Evolutionary conservation across 2,329 filamentous ascomycete species (phyloP).

Genomic region (Ceratocystis albifundus): DNA sequence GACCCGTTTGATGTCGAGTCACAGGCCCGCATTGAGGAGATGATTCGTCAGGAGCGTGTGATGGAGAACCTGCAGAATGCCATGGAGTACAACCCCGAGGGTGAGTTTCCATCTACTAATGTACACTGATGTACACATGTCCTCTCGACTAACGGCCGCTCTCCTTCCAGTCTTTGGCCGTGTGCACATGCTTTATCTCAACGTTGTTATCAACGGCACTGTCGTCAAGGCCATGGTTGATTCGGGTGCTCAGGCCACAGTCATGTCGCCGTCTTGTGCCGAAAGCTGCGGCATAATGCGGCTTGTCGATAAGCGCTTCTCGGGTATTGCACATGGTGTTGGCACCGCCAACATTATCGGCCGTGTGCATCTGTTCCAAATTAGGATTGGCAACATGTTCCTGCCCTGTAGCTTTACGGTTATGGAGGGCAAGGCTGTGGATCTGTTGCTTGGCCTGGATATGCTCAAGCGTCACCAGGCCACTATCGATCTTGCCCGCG

Average conservation of each 20-base stretch:
- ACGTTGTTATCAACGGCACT: conserved; percentile 86
- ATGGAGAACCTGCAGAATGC: conserved; percentile 94
- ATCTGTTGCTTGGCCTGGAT: conserved; percentile 82
- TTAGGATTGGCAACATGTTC: conserved; percentile 79
- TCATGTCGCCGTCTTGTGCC: conserved; percentile 93
- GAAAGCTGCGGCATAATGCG: conserved; percentile 93
- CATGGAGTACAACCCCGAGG: conserved; percentile 94
- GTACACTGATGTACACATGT: too few species aligned
- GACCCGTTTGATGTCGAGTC: conserved; percentile 92
- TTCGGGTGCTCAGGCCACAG: conserved; percentile 92
- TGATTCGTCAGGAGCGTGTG: conserved; percentile 87
- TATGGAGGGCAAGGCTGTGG: conserved; percentile 97
- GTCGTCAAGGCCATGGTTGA: conserved; percentile 94
- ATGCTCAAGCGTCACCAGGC: conserved; percentile 97
- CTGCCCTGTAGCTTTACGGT: conserved; percentile 94
- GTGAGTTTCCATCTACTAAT: conserved; percentile 38
- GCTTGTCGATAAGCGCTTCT: conserved; percentile 82
- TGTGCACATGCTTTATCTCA: conserved; percentile 92
- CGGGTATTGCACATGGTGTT: conserved; percentile 83
- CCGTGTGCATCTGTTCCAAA: conserved; percentile 87
- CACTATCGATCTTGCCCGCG: conserved; percentile 73
- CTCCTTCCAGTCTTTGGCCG: conserved; percentile 66
- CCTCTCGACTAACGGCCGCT: conserved; percentile 8
- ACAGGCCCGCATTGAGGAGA: conserved; percentile 86
- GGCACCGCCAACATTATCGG: conserved; percentile 91